A percentile compares a stretch with the other conserved stretches of the same genome.
Conservation (phyloP, 2,329 filamentous ascomycete genomes). For the Sporothrix dimorphospora region DNA sequence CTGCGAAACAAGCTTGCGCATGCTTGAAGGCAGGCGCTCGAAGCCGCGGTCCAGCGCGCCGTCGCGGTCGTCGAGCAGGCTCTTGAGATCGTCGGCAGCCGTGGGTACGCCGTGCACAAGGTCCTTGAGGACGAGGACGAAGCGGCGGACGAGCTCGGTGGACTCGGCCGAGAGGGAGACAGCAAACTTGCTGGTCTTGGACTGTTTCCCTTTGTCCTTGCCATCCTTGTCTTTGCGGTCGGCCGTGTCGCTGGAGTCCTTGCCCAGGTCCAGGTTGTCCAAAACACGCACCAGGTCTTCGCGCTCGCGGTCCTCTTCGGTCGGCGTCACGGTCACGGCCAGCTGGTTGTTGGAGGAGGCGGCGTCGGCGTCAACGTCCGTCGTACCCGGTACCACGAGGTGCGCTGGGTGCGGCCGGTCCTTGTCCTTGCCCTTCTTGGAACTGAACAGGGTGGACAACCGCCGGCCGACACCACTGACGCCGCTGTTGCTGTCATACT, state of each 20-base stretch:
- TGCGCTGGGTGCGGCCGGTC: constrained; percentile 44
- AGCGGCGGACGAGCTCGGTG: constrained; percentile 76
- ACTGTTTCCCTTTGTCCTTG: not conserved
- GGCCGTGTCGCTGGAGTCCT: not conserved
- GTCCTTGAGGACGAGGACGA: constrained; percentile 90
- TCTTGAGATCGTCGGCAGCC: constrained; percentile 83
- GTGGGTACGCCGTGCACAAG: constrained; percentile 90
- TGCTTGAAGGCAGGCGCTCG: constrained; percentile 71
- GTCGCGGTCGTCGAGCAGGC: constrained; percentile 63
- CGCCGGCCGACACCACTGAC: constrained; percentile 25
- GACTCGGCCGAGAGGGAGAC: constrained; percentile 85
- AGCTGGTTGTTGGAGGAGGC: not conserved
- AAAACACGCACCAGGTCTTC: constrained; percentile 81
- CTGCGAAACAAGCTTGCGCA: constrained; percentile 84
- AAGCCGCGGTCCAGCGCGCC: constrained; percentile 62
- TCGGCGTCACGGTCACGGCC: constrained; percentile 32
- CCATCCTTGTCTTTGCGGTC: not conserved
- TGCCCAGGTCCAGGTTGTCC: constrained; percentile 80
- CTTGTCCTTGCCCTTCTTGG: constrained; percentile 12
- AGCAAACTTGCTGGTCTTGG: constrained; percentile 46
- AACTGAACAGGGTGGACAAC: constrained; percentile 30
- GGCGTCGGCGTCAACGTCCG: constrained; percentile 42
- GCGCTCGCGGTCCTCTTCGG: constrained; percentile 53
- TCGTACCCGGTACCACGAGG: constrained; percentile 41
- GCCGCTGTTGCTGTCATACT: constrained; percentile 36